phyloP scores from a whole-genome alignment of 768 basidiomycete species.

The Ramaria rubella region DNA sequence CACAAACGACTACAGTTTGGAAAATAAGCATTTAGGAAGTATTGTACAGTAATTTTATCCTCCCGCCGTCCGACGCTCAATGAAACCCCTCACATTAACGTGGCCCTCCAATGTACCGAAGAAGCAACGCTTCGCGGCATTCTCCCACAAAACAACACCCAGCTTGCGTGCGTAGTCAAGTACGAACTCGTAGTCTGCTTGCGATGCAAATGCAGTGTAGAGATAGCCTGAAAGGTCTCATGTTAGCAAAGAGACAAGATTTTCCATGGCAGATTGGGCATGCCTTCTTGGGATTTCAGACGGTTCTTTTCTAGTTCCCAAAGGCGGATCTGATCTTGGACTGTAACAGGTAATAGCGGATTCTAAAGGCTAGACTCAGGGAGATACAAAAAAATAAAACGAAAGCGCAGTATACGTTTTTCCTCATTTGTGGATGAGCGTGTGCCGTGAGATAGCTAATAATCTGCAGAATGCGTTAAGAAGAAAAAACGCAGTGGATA shows the following conservation, averaged over 20 bases:
- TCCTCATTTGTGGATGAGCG: conserved; percentile 97
- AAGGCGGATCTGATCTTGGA: conserved; percentile 94
- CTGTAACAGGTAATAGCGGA: conserved; percentile 91
- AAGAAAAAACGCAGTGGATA: conserved; percentile 13
- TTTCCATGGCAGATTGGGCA: conserved; percentile 15
- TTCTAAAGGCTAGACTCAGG: conserved; percentile 42
- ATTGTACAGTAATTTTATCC: too few relatives aligned
- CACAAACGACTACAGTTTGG: too few relatives aligned
- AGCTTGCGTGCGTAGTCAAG: conserved; percentile 79
- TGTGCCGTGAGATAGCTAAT: conserved; percentile 91
- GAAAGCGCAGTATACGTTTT: conserved; percentile 52
- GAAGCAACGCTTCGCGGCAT: conserved; percentile 63
- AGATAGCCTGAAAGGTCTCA: conserved; percentile 58
- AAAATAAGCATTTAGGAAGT: too few relatives aligned
- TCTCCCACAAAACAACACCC: conserved; percentile 82
- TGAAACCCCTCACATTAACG: conserved; percentile 70
- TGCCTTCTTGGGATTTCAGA: conserved; percentile 83
- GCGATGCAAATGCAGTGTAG: conserved; percentile 81
- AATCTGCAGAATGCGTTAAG: conserved; percentile 48
- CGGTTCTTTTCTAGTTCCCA: conserved; percentile 97
- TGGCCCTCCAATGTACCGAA: conserved; percentile 78
- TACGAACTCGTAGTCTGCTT: conserved; percentile 83
- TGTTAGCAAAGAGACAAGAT: neutral
- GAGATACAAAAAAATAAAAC: conserved; percentile 2
- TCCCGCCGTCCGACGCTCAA: conserved; percentile 43